Evolutionary conservation across 2,329 filamentous ascomycete species (phyloP).

Genomic region (Plenodomus biglobosus): DNA sequence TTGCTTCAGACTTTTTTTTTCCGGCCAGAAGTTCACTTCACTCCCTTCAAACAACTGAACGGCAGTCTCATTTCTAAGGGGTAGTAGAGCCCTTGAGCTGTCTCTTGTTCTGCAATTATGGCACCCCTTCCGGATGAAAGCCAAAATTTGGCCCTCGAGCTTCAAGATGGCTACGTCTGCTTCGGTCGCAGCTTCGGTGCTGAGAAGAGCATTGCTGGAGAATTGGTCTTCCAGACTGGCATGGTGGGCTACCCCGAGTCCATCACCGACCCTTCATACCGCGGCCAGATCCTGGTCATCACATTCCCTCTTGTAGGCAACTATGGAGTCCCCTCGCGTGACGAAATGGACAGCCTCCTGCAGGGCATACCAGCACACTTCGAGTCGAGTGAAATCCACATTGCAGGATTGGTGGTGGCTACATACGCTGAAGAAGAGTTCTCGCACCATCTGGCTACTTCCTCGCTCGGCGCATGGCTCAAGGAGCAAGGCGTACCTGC

Average conservation of each 20-base stretch:
- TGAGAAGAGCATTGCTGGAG: slow-evolving; percentile 88
- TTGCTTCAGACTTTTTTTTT: slow-evolving; percentile 18
- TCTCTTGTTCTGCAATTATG: slow-evolving; percentile 34
- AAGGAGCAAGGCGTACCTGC: slow-evolving; percentile 94
- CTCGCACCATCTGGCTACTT: slow-evolving; percentile 89
- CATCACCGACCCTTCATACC: slow-evolving; percentile 83
- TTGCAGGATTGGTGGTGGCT: slow-evolving; percentile 86
- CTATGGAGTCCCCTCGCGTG: slow-evolving; percentile 91
- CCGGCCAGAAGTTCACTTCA: slow-evolving; percentile 13
- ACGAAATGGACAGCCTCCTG: slow-evolving; percentile 80
- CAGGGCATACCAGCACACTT: slow-evolving; percentile 88
- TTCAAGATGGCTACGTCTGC: slow-evolving; percentile 87
- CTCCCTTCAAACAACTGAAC: slow-evolving; percentile 30
- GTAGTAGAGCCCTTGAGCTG: slow-evolving; percentile 39
- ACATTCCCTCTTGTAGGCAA: slow-evolving; percentile 96
- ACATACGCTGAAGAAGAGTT: slow-evolving; percentile 94
- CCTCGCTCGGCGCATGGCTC: slow-evolving; percentile 90
- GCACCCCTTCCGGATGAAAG: slow-evolving; percentile 42
- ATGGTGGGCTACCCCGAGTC: slow-evolving; percentile 99
- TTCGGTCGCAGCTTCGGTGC: slow-evolving; percentile 97
- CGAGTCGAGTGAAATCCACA: slow-evolving; percentile 89
- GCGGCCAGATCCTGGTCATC: slow-evolving; percentile 91
- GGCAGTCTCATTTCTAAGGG: slow-evolving; percentile 37
- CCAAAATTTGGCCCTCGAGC: slow-evolving; percentile 79
- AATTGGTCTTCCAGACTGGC: slow-evolving; percentile 98